Evolutionary conservation across 257 asterid species (phyloP).

Genomic region (Penstemon davidsonii): DNA sequence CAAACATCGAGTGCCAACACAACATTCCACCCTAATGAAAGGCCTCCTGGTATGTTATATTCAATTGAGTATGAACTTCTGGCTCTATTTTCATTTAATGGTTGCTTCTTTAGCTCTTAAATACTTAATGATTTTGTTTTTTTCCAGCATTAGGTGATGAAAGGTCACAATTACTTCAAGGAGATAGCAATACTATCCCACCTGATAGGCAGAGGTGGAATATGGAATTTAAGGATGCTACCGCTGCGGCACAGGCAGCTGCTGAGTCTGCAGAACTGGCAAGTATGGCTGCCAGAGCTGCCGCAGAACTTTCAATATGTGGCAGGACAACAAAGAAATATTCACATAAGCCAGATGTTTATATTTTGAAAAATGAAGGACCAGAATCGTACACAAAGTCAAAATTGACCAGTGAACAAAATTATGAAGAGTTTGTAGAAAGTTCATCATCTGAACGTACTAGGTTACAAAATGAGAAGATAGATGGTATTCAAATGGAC

Average conservation of each 20-base stretch:
- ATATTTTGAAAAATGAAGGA: constrained; percentile 36
- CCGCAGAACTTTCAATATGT: constrained; percentile 70
- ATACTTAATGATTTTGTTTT: constrained; percentile 22
- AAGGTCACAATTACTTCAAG: constrained; percentile 37
- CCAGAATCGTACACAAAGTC: constrained; percentile 31
- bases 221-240: constrained; percentile 88
- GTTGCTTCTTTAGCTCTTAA: constrained; percentile 14
- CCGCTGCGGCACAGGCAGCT: constrained; percentile 89
- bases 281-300: constrained; percentile 89
- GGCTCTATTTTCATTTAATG: background rate
- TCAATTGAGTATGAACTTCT: background rate
- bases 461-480: constrained; percentile 34
- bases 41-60: constrained; percentile 52
- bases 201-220: constrained; percentile 50
- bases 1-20: constrained; percentile 36
- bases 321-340: constrained; percentile 41
- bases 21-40: constrained; percentile 37
- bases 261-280: constrained; percentile 93
- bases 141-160: constrained; percentile 34
- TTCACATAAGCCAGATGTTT: constrained; percentile 35
- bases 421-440: constrained; percentile 37
- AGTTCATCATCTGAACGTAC: constrained; percentile 31
- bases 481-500: constrained; percentile 31
- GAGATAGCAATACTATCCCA: constrained; percentile 36
- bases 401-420: constrained; percentile 28